phyloP scores from a whole-genome alignment of 2,329 filamentous ascomycete genomes.

The Rasamsonia emersonii region DNA sequence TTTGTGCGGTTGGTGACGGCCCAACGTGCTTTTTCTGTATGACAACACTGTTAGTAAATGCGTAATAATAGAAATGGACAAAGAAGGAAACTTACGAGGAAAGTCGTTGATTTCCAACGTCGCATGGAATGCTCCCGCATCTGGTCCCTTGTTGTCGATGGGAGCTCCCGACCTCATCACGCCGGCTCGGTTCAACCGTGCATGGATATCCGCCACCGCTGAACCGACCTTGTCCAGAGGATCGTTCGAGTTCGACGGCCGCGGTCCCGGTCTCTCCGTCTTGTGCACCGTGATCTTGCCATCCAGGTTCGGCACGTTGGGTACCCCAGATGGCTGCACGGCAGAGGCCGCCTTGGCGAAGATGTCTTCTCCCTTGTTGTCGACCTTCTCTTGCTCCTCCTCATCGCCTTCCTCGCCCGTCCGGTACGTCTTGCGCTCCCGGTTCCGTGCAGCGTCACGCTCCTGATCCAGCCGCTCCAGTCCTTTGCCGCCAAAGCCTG shows the following conservation, averaged over 20 bases:
- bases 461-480: constrained; percentile 86
- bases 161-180: constrained; percentile 86
- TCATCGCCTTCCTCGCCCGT: constrained; percentile 76
- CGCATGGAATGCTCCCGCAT: constrained; percentile 92
- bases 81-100: constrained; percentile 50
- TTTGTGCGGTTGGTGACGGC: constrained; percentile 97
- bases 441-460: constrained; percentile 74
- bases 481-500: constrained; percentile 91
- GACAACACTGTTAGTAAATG: constrained; percentile 9
- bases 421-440: constrained; percentile 83
- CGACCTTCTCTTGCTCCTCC: constrained; percentile 61
- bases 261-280: constrained; percentile 49
- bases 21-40: constrained; percentile 81
- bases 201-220: constrained; percentile 87
- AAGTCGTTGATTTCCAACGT: constrained; percentile 99
- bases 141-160: constrained; percentile 96
- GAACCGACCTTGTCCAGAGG: constrained; percentile 78
- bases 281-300: constrained; percentile 66
- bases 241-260: constrained; percentile 44
- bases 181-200: constrained; percentile 78
- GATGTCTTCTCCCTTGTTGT: constrained; percentile 54
- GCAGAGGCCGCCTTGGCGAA: constrained; percentile 53
- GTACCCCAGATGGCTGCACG: constrained; percentile 52
- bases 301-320: constrained; percentile 49
- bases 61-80: constrained; percentile 1